Base-by-base conservation (phyloP, 148 eudicot species). In the Amaranthus hypochondriacus region DNA sequence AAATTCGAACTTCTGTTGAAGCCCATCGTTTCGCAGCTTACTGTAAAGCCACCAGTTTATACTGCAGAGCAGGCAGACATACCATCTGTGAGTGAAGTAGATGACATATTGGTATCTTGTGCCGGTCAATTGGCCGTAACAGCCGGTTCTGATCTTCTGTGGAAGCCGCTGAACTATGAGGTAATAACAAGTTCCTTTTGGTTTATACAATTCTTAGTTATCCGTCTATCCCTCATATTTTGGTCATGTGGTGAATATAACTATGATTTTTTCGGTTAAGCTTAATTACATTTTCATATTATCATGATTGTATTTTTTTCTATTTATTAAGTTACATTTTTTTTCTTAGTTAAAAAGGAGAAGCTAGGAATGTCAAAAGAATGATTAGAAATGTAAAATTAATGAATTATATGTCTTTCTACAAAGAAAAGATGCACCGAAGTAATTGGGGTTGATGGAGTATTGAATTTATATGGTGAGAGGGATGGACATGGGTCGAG, bases 91-190 rank as follows among this genome's bases (percentile, higher is more conserved):
- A 57, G 78, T 57, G 97, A 95, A 75, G 92, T 92, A 28, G 97
- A 92, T 81, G 86, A 89, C 77, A 62, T 89, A 73, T 83, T 95
- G 80, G 88, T 95, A 71, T 76, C 76, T 63, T 95, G 97, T 78
- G 71, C 90, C 78, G 98, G 98, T 75, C 97, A 90, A 81, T 90
- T 95, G 98, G 98, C 98, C 74, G 85, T 92, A 72, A 78, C 96
- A 72, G 88, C 97, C 28, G 98, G 92, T 56, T 83, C 89, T 67
- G 98, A 95, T 83, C 96, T 92, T 69, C 81, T 92, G 51, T 95
- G 98, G 97, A 95, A 92, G 81, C 89, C 96, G 48, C 84, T 95
- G 62, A 95, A 95, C 83, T 84, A 90, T 69, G 98, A 95, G 96
- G 98, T 92, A 62, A 80, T 67, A 51, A 50, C 63, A 58, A 46